Conservation (phyloP, 2,329 filamentous ascomycete species). For the Aspergillus fumigatiaffinis region DNA sequence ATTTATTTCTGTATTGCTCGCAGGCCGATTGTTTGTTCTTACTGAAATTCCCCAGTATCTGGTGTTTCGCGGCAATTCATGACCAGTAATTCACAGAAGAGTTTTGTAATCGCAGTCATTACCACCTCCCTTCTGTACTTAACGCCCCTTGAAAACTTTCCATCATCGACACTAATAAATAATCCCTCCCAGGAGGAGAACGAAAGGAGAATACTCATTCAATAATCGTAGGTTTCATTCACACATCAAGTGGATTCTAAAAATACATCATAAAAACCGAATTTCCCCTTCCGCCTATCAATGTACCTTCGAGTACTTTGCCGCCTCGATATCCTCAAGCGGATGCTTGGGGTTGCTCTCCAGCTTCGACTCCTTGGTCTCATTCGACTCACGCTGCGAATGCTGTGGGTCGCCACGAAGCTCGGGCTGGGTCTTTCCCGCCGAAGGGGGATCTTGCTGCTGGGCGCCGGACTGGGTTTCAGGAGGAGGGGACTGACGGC, state of each 20-base stretch:
- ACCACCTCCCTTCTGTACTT: neutral
- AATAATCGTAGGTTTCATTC: neutral
- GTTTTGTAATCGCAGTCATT: neutral
- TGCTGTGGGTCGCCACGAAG: conserved; percentile 36
- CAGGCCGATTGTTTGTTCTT: no score
- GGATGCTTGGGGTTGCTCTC: conserved; percentile 42
- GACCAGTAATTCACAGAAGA: neutral
- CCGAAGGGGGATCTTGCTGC: conserved; percentile 54
- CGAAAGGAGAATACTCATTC: neutral
- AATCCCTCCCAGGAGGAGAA: neutral
- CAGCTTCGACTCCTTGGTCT: conserved; percentile 24
- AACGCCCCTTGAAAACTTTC: no score
- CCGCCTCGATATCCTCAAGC: conserved; percentile 35
- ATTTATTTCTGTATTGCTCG: neutral
- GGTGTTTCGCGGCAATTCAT: neutral
- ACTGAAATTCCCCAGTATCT: no score
- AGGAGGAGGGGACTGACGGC: conserved; percentile 74
- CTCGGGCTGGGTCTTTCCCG: conserved; percentile 56
- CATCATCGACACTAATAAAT: no score
- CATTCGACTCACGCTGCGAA: conserved; percentile 23
- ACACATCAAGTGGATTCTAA: neutral
- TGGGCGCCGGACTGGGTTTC: conserved; percentile 65
- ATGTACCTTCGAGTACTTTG: conserved; percentile 22
- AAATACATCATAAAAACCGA: neutral
- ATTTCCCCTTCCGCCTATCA: conserved; percentile 12